phyloP scores from a whole-genome alignment of 2,329 filamentous ascomycete genomes.

The Talaromyces sp. region DNA sequence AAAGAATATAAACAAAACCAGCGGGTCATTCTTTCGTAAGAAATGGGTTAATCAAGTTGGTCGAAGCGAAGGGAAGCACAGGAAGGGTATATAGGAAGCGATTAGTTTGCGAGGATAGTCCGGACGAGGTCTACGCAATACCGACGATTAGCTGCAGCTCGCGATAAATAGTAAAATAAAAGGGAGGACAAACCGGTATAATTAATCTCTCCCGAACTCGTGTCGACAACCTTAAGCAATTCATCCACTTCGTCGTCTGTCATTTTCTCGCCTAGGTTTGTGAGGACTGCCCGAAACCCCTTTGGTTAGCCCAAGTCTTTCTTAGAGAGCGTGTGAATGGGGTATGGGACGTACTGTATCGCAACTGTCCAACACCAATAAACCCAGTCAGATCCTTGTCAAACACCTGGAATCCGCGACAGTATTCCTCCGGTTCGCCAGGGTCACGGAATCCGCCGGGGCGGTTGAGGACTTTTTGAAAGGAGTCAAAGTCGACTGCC shows the following conservation, averaged over 20 bases:
- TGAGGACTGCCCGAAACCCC: slow-evolving; percentile 60
- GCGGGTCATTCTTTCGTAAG: slow-evolving; percentile 6
- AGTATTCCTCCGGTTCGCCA: slow-evolving; percentile 96
- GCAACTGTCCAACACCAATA: slow-evolving; percentile 94
- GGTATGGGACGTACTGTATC: slow-evolving; percentile 61
- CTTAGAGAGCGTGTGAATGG: too few species aligned
- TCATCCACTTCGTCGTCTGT: slow-evolving; percentile 98
- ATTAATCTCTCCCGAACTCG: slow-evolving; percentile 93
- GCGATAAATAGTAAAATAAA: neutral
- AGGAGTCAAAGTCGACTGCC: slow-evolving; percentile 94
- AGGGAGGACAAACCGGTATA: slow-evolving; percentile 69
- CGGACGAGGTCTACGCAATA: slow-evolving; percentile 67
- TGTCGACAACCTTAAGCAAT: slow-evolving; percentile 96
- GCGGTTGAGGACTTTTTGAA: slow-evolving; percentile 93
- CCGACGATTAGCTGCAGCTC: neutral
- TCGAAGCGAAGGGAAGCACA: neutral
- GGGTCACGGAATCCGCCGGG: slow-evolving; percentile 97
- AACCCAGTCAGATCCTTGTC: slow-evolving; percentile 99
- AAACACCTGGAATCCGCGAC: slow-evolving; percentile 97
- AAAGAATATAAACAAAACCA: slow-evolving; percentile 14
- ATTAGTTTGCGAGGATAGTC: slow-evolving; percentile 78
- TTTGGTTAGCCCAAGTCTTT: too few species aligned
- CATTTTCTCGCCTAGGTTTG: slow-evolving; percentile 99
- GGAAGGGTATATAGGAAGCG: slow-evolving; percentile 10
- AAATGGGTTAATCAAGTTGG: neutral